These are phyloP conservation scores for Aspergillus tanneri DNA, from an alignment of 2,329 filamentous ascomycete genomes.

Conservation along the genomic window DNA sequence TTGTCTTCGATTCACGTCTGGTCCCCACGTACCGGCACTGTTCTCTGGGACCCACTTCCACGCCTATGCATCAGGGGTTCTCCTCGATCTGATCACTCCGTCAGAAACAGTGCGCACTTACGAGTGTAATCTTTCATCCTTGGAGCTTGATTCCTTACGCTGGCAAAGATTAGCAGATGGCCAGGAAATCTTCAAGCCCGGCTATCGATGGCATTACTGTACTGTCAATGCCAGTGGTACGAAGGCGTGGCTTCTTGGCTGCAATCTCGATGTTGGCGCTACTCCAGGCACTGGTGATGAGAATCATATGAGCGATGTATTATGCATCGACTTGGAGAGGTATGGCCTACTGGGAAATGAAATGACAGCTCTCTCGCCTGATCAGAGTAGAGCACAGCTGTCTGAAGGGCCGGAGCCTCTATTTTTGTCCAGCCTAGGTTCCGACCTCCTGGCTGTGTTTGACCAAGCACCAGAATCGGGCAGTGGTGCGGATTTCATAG, in stretches of 20 bases:
- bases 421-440: constrained; percentile 66
- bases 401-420: constrained; percentile 55
- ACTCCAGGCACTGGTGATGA: constrained; percentile 72
- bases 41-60: constrained; percentile 93
- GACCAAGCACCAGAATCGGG: constrained; percentile 80
- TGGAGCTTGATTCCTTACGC: constrained; percentile 81
- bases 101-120: constrained; percentile 80
- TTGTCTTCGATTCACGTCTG: constrained; percentile 83
- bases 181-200: constrained; percentile 83
- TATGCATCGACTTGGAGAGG: constrained; percentile 87
- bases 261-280: constrained; percentile 70
- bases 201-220: constrained; percentile 98
- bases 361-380: constrained; percentile 56
- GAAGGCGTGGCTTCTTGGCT: constrained; percentile 95
- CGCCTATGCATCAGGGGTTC: constrained; percentile 84
- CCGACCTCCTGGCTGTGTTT: constrained; percentile 82
- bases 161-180: constrained; percentile 97
- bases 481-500: constrained; percentile 84
- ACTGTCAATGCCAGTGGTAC: constrained; percentile 93
- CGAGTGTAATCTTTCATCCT: constrained; percentile 84
- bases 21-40: constrained; percentile 81
- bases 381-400: constrained; percentile 48
- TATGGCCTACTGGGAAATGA: constrained; percentile 89
- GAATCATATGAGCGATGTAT: constrained; percentile 90
- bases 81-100: constrained; percentile 92